Conservation (phyloP, 208 protist species). For the Trypanosoma melophagium region DNA sequence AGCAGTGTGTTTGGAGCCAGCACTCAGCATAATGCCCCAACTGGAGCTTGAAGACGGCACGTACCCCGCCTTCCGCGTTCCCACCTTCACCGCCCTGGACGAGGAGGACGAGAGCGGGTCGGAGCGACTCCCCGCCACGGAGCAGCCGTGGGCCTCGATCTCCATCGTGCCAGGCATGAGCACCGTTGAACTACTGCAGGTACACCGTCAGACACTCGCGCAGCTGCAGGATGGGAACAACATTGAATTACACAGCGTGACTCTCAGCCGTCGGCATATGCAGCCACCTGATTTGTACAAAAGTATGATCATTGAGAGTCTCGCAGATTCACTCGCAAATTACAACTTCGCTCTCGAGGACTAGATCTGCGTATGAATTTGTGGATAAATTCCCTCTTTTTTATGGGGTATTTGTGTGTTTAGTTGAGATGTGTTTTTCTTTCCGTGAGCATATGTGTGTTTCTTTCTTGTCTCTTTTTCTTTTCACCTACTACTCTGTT, state of each 20-base stretch:
- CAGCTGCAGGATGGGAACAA: slow-evolving; percentile 15
- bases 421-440: too few species aligned
- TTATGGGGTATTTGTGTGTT: too few species aligned
- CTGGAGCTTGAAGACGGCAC: slow-evolving; percentile 28
- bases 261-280: slow-evolving; percentile 72
- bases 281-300: slow-evolving; percentile 29
- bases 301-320: background rate
- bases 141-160: slow-evolving; percentile 21
- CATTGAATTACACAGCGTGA: slow-evolving; percentile 50
- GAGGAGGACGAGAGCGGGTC: slow-evolving; percentile 26
- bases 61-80: slow-evolving; percentile 31
- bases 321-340: slow-evolving; percentile 3
- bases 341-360: slow-evolving; percentile 15
- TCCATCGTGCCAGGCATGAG: slow-evolving; percentile 69
- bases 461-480: too few species aligned
- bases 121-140: slow-evolving; percentile 41
- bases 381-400: too few species aligned
- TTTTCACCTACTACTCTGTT: too few species aligned
- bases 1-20: background rate
- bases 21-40: slow-evolving; percentile 3
- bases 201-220: slow-evolving; percentile 51
- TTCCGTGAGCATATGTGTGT: too few species aligned
- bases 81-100: slow-evolving; percentile 41
- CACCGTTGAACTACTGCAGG: slow-evolving; percentile 53
- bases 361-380: too few species aligned